Percentiles rank a stretch among this genome's conserved stretches.
phyloP scores from a whole-genome alignment of 2,329 filamentous ascomycete genomes.

The Nemania sp. region DNA sequence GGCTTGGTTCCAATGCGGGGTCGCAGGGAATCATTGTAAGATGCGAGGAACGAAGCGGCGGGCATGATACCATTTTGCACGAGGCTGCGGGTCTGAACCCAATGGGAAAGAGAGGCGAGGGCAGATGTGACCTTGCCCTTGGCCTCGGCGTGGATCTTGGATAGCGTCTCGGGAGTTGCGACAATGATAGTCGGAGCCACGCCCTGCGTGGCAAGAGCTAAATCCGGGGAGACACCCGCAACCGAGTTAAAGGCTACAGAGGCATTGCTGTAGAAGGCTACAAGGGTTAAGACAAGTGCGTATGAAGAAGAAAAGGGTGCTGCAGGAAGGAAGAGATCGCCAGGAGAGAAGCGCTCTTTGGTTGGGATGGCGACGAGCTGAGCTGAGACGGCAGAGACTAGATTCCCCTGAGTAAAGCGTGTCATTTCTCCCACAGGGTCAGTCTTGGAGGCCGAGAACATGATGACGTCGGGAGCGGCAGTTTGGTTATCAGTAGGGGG shows the following conservation, averaged over 20 bases:
- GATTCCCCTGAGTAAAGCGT: conserved; percentile 82
- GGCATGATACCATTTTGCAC: conserved; percentile 80
- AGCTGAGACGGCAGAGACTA: conserved; percentile 87
- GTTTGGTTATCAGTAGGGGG: conserved; percentile 70
- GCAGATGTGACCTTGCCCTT: conserved; percentile 69
- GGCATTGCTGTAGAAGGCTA: conserved; percentile 85
- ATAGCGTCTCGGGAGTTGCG: conserved; percentile 78
- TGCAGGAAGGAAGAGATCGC: conserved; percentile 86
- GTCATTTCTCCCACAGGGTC: conserved; percentile 75
- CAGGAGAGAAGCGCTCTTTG: conserved; percentile 76
- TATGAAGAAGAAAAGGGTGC: conserved; percentile 85
- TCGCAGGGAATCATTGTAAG: conserved; percentile 69
- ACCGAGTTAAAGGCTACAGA: conserved; percentile 92
- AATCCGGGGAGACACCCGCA: conserved; percentile 76
- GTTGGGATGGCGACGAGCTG: conserved; percentile 82
- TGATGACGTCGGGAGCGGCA: conserved; percentile 67
- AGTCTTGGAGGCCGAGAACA: conserved; percentile 72
- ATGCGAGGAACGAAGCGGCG: conserved; percentile 70
- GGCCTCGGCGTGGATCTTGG: conserved; percentile 73
- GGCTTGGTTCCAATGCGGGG: conserved; percentile 70
- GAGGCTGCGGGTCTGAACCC: conserved; percentile 76
- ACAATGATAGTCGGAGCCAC: conserved; percentile 86
- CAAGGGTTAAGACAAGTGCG: conserved; percentile 81
- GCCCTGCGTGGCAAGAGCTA: conserved; percentile 77
- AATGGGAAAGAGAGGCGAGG: conserved; percentile 76